Evolutionary conservation across 148 eudicot species (phyloP), one percentile per base, ranked within the genome.

Genomic region (Gaultheria prostrata): DNA sequence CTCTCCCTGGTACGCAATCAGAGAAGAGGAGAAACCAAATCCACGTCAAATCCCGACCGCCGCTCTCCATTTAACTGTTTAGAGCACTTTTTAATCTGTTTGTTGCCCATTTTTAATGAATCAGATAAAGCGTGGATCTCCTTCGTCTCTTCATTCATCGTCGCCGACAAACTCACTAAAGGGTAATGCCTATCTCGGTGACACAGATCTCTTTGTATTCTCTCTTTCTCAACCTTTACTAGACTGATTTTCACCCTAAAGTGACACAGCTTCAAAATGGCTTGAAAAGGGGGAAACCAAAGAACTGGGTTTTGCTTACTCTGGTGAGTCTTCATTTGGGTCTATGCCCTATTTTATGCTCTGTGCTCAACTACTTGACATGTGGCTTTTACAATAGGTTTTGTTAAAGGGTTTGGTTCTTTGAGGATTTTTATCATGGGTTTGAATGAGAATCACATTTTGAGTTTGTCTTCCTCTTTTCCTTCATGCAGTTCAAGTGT

Each of bases 401-500:
- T 67, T 67, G 35, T 28, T 28, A 49, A 71, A 33, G 32, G 17
- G 35, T 67, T 67, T 72, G 65, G 12, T 82, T 49, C 21, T 0
- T 49, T 50, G 43, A 26, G 21, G 6, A 8, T 70, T 67, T 78
- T 21, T 53, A 3, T 53, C 77, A 26, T 46, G 65, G 65, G 51
- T 67, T 78, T 35, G n/a, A 39, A 35, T 35, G 39, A 35, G 39
- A 35, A 24, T 46, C 61, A 17, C 33, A 81, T 81, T 81, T 70
- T 50, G 49, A 69, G 65, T 12, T 72, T 81, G 70, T 46, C n/a
- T 63, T 80, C 7, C 39, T 56, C 50, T 21, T 79, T 32, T 63
- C 45, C 35, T 8, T 74, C 15, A 46, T 12, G 35, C 80, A 69
- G 13, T 24, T 86, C 63, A 85, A 61, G 78, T 88, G 87, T 88